Base-by-base conservation (phyloP, 352 stramenopile species). In the Pythium monospermum region DNA sequence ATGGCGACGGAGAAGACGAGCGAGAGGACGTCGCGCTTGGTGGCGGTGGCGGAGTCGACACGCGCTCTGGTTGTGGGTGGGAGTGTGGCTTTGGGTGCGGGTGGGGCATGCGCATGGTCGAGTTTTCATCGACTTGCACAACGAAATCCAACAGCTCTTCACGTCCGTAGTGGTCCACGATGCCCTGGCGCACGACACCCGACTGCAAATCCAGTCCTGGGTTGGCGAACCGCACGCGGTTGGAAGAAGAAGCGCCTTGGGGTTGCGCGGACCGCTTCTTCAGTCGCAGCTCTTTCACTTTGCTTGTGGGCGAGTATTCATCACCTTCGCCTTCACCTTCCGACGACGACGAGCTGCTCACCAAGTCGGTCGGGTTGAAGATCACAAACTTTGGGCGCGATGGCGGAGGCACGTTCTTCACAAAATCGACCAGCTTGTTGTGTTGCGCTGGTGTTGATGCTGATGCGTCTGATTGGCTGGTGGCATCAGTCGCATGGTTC, bases 301-400 rank as follows among this genome's bases (percentile, higher is more conserved):
- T 46, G 13, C 37, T 44, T 0, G 35, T 52, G 2, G 51, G 44
- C n/a, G 50, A 58, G 0, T 8, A 35, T 35, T 35, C 30, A 35
- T 35, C 30, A 13, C 25, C 48, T 15, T 54, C 58, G 25, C 61
- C 59, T 0, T 31, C 39, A 22, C 57, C 59, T 10, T 52, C 61
- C 3, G 33, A 30, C 0, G 48, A 57, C 6, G 51, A 61, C 21
- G 36, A 53, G 19, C 33, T 48, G 50, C 51, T 51, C 6, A 48
- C 38, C 25, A 82, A 63, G 19, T 87, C 76, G 0, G 60, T 58
- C 0, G 76, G 71, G 45, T 85, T 74, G 42, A 79, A 79, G 21
- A 83, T 64, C 51, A 83, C 51, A 53, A 80, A 69, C 25, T 73
- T 74, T 1, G 72, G 64, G 18, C 82, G 79, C 39, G 79, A 59